These are phyloP conservation scores for Nothophoma quercina DNA, from an alignment of 2,329 filamentous ascomycete genomes.

Conservation along the genomic window DNA sequence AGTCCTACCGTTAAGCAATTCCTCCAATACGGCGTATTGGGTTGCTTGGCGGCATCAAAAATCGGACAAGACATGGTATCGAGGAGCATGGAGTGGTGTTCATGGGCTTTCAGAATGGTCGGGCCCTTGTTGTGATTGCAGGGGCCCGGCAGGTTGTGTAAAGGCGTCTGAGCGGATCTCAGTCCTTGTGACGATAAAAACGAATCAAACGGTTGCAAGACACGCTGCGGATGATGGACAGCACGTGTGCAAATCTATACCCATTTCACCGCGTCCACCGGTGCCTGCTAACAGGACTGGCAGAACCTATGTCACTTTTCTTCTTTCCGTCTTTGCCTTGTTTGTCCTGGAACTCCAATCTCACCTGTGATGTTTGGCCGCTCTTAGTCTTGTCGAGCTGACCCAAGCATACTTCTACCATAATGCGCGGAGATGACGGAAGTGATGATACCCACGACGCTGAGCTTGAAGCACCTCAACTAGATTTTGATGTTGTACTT, in stretches of 20 bases:
- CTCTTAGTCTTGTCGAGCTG: too few species aligned
- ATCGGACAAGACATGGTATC: slow-evolving; percentile 13
- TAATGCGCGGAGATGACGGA: too few species aligned
- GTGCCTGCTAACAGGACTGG: slow-evolving; percentile 11
- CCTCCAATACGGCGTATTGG: slow-evolving; percentile 1
- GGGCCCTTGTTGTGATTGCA: slow-evolving; percentile 39
- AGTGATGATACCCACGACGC: too few species aligned
- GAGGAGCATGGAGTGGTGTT: slow-evolving; percentile 48
- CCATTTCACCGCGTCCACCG: slow-evolving; percentile 23
- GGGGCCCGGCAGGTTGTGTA: slow-evolving; percentile 37
- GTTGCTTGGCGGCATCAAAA: not conserved
- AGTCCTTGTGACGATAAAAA: slow-evolving; percentile 51
- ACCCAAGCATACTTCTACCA: too few species aligned
- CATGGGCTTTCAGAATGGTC: slow-evolving; percentile 44
- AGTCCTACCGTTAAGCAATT: slow-evolving; percentile 90
- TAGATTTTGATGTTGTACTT: too few species aligned
- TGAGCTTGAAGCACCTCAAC: too few species aligned
- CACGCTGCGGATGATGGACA: slow-evolving; percentile 26
- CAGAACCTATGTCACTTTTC: slow-evolving; percentile 7
- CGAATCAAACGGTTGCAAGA: slow-evolving; percentile 50
- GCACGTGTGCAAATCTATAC: slow-evolving; percentile 19
- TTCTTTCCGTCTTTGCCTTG: not conserved
- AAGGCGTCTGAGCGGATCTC: slow-evolving; percentile 33
- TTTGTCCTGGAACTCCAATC: too few species aligned
- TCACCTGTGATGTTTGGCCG: too few species aligned